A percentile compares a stretch with the other conserved stretches of the same genome.
Conservation (phyloP, 331 rosid species). For the Quercus tomentella region DNA sequence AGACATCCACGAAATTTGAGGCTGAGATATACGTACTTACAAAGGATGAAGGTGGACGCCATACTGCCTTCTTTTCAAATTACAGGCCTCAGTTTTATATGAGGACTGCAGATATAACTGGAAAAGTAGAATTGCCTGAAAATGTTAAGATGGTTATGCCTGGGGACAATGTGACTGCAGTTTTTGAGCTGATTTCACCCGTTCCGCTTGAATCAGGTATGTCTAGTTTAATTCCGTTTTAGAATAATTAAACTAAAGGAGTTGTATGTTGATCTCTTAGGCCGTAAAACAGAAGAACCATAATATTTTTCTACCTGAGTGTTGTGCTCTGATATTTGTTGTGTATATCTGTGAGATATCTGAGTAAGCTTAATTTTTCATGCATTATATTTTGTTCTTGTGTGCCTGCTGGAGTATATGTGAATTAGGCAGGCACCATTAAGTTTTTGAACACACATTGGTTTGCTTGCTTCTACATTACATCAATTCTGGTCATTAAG, state of each 20-base stretch:
- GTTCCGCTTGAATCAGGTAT: slow-evolving; percentile 94
- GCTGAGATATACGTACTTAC: slow-evolving; percentile 98
- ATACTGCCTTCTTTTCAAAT: slow-evolving; percentile 95
- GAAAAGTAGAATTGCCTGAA: slow-evolving; percentile 91
- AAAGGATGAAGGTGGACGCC: slow-evolving; percentile 99
- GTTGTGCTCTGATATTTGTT: neutral
- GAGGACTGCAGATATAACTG: slow-evolving; percentile 98
- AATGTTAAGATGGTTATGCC: slow-evolving; percentile 98
- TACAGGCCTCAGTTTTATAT: slow-evolving; percentile 91
- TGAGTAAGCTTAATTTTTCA: neutral
- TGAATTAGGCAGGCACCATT: neutral
- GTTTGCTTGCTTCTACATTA: neutral
- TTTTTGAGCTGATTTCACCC: slow-evolving; percentile 74
- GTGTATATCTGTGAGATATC: neutral
- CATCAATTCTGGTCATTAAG: neutral
- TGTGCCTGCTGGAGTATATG: neutral
- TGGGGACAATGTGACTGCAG: slow-evolving; percentile 93
- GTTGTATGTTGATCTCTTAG: neutral
- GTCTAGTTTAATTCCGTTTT: slow-evolving; percentile 7
- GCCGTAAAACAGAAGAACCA: neutral
- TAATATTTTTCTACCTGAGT: neutral
- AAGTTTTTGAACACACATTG: neutral
- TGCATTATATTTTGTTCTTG: neutral
- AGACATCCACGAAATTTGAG: slow-evolving; percentile 84
- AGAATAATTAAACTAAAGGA: neutral